Evolutionary conservation across 2,329 filamentous ascomycete genomes (phyloP), one percentile per base, ranked within the genome.

Genomic region (Shiraia bambusicola): DNA sequence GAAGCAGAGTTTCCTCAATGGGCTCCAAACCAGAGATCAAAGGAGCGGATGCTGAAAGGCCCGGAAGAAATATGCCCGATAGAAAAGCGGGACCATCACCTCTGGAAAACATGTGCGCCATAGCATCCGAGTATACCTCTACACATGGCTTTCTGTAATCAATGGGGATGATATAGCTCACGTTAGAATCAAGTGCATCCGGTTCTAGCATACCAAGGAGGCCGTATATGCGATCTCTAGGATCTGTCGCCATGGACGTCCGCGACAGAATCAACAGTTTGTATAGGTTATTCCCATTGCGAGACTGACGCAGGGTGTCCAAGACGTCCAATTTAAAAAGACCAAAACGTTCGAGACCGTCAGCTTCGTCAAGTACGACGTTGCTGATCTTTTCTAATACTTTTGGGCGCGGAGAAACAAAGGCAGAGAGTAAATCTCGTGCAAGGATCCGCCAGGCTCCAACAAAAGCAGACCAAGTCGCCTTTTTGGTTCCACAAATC

Each of bases 401-500:
- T 24, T 37, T 29, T 14, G 16, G 26, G 14, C 35, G 26, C 19
- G 27, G 19, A 7, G 26, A 26, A 5, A 22, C 8, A 8, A 37
- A 30, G 11, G 10, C 26, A 9, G 14, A 12, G 2, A 37, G 26
- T 15, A 15, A 4, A 13, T 37, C 27, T 4, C 26, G 14, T 16
- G 28, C 28, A 15, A 38, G 30, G 10, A 11, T 12, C 15, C 26
- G 28, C 40, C 40, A 42, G 14, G 32, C 33, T 11, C 28, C 34
- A 10, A 35, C 16, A 15, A 42, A 33, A 17, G n/a, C 33, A 2
- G 40, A 28, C 40, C 40, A 42, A 16, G 34, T 28, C 13, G 24
- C 34, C 3, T 28, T 24, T 27, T 42, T 37, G 13, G 13, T 25
- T 19, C 40, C 40, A 28, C 40, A 42, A 12, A 42, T 28, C 11